phyloP scores from a whole-genome alignment of 1,284 basidiomycete species.

The Ceratobasidium sp. region DNA sequence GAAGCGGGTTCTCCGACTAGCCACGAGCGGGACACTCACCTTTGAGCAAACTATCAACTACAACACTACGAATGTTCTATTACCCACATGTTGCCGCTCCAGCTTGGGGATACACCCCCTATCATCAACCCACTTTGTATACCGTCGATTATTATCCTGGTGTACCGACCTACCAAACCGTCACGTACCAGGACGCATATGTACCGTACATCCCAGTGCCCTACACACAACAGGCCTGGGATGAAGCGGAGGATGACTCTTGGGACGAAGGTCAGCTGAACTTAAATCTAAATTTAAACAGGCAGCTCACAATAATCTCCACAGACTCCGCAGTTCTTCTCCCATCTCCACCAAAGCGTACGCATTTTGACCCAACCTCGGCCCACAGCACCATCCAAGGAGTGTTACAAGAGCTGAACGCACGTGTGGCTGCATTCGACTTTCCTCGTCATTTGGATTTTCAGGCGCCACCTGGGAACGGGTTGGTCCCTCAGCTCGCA shows the following conservation, averaged over 20 bases:
- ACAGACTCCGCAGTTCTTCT: neutral
- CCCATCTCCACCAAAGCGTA: neutral
- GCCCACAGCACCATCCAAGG: slow-evolving; percentile 23
- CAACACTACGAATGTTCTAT: too few relatives aligned
- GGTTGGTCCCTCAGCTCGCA: slow-evolving; percentile 20
- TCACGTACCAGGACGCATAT: slow-evolving; percentile 9
- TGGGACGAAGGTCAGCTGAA: too few relatives aligned
- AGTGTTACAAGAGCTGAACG: slow-evolving; percentile 22
- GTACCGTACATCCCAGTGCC: slow-evolving; percentile 10
- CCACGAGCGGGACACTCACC: neutral
- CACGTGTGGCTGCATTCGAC: slow-evolving; percentile 8
- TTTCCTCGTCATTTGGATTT: slow-evolving; percentile 29
- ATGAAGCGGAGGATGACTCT: too few relatives aligned
- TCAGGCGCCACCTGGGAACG: neutral
- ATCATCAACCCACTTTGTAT: neutral
- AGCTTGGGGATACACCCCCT: too few relatives aligned
- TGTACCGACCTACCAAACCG: neutral
- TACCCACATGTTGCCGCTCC: too few relatives aligned
- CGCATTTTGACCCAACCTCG: slow-evolving; percentile 2
- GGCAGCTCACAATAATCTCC: neutral
- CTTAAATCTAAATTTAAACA: neutral
- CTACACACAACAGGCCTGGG: neutral
- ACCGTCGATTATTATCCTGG: slow-evolving; percentile 20
- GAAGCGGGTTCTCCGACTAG: neutral
- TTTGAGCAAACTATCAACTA: neutral